Evolutionary conservation across 768 basidiomycete genomes (phyloP).

Genomic region (Lactarius indigo): DNA sequence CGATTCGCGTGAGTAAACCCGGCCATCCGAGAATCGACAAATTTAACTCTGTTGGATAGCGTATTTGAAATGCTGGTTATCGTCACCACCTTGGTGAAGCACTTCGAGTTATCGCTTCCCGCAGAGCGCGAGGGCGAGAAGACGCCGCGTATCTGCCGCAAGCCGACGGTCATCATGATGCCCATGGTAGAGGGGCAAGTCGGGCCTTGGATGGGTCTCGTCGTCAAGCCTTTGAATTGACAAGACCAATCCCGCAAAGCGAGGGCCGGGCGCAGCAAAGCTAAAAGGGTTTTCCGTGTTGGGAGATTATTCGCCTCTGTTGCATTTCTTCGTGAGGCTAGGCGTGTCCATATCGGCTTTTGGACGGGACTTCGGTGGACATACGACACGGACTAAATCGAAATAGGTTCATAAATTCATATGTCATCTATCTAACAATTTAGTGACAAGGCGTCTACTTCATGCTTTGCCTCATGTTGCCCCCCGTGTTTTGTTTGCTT

Average conservation of each 20-base stretch:
- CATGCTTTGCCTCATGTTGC: too few species aligned
- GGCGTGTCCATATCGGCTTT: background rate
- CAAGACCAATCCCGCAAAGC: background rate
- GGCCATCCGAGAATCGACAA: background rate
- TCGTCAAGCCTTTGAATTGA: constrained; percentile 11
- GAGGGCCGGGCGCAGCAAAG: background rate
- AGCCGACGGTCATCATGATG: constrained; percentile 16
- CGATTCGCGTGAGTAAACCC: constrained; percentile 18
- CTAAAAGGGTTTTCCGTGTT: background rate
- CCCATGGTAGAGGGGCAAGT: constrained; percentile 15
- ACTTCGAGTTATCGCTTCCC: constrained; percentile 19
- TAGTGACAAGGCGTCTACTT: too few species aligned
- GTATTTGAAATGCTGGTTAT: constrained; percentile 21
- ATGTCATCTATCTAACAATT: background rate
- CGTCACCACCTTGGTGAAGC: constrained; percentile 12
- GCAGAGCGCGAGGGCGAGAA: background rate
- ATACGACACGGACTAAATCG: background rate
- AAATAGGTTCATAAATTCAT: background rate
- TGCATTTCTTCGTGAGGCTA: background rate
- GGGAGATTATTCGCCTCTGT: background rate
- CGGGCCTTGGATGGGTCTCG: constrained; percentile 17
- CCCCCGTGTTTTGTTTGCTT: background rate
- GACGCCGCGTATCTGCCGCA: constrained; percentile 1
- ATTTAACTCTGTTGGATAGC: background rate
- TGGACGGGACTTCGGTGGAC: background rate